These are phyloP conservation scores for Calcarisporium arbuscula DNA, from an alignment of 2,329 filamentous ascomycete species.

Conservation along the genomic window DNA sequence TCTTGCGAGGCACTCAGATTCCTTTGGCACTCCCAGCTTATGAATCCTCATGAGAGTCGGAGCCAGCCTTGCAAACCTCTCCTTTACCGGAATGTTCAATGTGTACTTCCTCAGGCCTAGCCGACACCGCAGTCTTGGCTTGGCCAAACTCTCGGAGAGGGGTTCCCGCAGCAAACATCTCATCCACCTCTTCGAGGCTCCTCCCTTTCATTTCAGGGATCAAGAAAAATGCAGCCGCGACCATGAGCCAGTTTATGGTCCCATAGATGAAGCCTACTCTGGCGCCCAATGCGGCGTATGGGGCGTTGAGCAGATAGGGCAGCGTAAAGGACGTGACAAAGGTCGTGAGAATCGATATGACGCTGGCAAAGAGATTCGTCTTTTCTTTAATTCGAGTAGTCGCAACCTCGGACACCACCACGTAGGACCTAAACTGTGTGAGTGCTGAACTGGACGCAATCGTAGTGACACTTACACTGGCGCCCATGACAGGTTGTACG, in stretches of 20 bases:
- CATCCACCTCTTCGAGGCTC: constrained; percentile 17
- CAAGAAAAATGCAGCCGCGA: constrained; percentile 35
- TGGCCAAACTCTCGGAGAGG: constrained; percentile 13
- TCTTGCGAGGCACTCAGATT: too few species aligned
- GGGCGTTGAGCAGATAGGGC: constrained; percentile 28
- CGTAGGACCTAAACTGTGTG: constrained; percentile 16
- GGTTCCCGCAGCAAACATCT: constrained; percentile 13
- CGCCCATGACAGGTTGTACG: constrained; percentile 20
- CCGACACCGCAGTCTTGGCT: not conserved
- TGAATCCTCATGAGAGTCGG: too few species aligned
- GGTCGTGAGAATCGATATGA: constrained; percentile 22
- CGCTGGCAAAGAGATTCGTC: constrained; percentile 20
- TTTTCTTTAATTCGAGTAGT: constrained; percentile 22
- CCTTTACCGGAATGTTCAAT: too few species aligned
- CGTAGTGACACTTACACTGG: constrained; percentile 16
- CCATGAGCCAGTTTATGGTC: constrained; percentile 27
- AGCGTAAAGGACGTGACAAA: constrained; percentile 28
- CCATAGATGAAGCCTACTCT: constrained; percentile 35
- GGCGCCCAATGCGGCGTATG: constrained; percentile 26
- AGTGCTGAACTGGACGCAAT: too few species aligned
- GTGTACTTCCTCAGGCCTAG: too few species aligned
- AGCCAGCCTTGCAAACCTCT: too few species aligned
- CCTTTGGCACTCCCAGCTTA: too few species aligned
- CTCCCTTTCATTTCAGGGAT: constrained; percentile 37
- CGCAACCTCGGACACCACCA: constrained; percentile 19